Percentiles rank a stretch among this genome's conserved stretches.
These are phyloP conservation scores for Viola pubescens DNA, from an alignment of 441 rosid genomes.

Conservation along the genomic window DNA sequence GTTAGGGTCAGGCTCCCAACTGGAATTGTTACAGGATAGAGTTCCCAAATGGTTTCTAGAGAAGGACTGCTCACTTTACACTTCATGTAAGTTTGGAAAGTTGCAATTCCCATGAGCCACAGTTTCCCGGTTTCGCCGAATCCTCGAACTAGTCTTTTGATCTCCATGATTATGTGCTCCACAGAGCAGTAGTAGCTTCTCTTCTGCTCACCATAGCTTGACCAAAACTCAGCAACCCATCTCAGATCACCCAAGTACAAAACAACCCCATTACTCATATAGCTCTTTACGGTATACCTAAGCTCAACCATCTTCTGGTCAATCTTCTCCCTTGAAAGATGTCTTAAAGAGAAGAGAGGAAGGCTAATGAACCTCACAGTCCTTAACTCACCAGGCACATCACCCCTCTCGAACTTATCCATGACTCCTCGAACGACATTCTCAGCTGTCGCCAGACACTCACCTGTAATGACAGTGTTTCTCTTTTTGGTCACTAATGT, in stretches of 20 bases:
- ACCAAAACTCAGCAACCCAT: constrained; percentile 55
- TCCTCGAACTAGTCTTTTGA: constrained; percentile 41
- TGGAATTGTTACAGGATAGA: constrained; percentile 44
- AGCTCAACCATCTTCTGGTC: constrained; percentile 51
- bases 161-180: constrained; percentile 50
- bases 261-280: constrained; percentile 38
- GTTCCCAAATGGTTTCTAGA: constrained; percentile 52
- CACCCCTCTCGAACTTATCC: constrained; percentile 45
- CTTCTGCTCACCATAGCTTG: constrained; percentile 38
- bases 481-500: constrained; percentile 34
- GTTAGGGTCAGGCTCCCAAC: constrained; percentile 46
- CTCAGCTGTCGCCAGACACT: constrained; percentile 33
- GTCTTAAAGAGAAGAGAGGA: constrained; percentile 41
- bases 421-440: constrained; percentile 39
- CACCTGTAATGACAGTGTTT: constrained; percentile 51
- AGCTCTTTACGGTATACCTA: constrained; percentile 36
- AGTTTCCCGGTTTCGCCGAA: constrained; percentile 31
- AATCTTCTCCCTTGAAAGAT: constrained; percentile 41
- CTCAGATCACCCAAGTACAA: constrained; percentile 59
- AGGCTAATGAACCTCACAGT: constrained; percentile 39
- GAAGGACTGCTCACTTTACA: constrained; percentile 56
- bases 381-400: constrained; percentile 37
- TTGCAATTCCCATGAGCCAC: constrained; percentile 51
- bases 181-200: constrained; percentile 30
- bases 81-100: constrained; percentile 43